Evolutionary conservation across 2,329 filamentous ascomycete species (phyloP).

Genomic region (Colletotrichum ledebouriae): DNA sequence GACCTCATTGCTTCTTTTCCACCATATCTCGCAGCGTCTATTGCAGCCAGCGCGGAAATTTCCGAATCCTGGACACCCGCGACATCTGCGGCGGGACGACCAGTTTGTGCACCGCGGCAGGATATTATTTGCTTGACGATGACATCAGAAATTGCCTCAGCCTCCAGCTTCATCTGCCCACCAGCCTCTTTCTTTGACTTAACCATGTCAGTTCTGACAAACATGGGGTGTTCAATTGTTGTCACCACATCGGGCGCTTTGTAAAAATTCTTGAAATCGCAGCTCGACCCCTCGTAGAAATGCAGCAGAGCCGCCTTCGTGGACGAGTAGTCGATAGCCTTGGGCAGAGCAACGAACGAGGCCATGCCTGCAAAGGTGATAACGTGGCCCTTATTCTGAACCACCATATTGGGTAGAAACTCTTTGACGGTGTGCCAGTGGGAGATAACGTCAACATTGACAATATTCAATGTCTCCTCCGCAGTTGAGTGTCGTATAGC

Average conservation of each 20-base stretch:
- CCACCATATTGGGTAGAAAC: background rate
- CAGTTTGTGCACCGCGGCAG: background rate
- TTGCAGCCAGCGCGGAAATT: background rate
- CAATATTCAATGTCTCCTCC: background rate
- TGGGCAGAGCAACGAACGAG: background rate
- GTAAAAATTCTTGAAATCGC: background rate
- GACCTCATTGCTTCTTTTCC: background rate
- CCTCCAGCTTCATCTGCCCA: background rate
- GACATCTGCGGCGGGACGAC: background rate
- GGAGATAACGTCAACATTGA: background rate
- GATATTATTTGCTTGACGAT: background rate
- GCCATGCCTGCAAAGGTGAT: background rate
- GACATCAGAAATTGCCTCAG: background rate
- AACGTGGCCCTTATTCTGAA: background rate
- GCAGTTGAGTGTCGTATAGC: background rate
- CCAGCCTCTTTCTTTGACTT: no score
- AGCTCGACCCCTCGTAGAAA: background rate
- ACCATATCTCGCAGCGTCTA: background rate
- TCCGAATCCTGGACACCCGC: background rate
- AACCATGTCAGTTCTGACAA: background rate
- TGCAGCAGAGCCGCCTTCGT: background rate
- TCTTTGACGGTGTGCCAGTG: background rate
- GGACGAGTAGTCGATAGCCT: conserved; percentile 1
- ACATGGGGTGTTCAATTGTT: background rate
- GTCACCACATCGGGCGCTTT: background rate